A percentile compares a stretch with the other conserved stretches of the same genome.
Conservation (phyloP, 140 eudicot species). For the Anethum foeniculum region DNA sequence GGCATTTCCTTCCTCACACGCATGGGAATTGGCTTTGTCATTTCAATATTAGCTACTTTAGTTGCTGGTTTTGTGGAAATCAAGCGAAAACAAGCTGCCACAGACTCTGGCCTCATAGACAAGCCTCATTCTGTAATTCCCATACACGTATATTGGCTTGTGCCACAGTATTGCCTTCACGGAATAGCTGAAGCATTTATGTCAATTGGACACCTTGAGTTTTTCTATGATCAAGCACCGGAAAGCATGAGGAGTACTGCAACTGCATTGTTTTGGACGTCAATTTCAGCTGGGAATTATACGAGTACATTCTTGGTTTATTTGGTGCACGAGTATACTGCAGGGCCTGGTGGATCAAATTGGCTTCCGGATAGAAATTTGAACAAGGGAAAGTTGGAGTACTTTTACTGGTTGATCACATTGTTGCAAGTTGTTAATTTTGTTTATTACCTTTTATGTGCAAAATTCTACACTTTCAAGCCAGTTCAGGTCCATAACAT, state of each 20-base stretch:
- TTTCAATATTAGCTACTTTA: conserved; percentile 66
- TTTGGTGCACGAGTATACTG: conserved; percentile 55
- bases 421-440: conserved; percentile 58
- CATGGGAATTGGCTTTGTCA: conserved; percentile 69
- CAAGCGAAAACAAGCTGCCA: conserved; percentile 54
- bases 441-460: conserved; percentile 64
- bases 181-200: conserved; percentile 89
- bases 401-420: conserved; percentile 79
- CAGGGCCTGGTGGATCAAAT: conserved; percentile 57
- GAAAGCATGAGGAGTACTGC: conserved; percentile 97
- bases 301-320: conserved; percentile 65
- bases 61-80: conserved; percentile 79
- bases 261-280: conserved; percentile 70
- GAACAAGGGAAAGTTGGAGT: conserved; percentile 76
- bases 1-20: conserved; percentile 76
- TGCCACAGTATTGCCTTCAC: conserved; percentile 78
- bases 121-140: conserved; percentile 42
- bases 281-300: conserved; percentile 82
- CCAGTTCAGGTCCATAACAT: conserved; percentile 37
- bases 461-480: conserved; percentile 76
- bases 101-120: conserved; percentile 34
- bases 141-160: conserved; percentile 72
- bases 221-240: conserved; percentile 91
- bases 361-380: conserved; percentile 82
- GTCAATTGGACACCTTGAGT: conserved; percentile 92